Percentiles rank a stretch among this genome's conserved stretches.
Conservation (phyloP, 2,329 filamentous ascomycete genomes). For the Colletotrichum acutatum region DNA sequence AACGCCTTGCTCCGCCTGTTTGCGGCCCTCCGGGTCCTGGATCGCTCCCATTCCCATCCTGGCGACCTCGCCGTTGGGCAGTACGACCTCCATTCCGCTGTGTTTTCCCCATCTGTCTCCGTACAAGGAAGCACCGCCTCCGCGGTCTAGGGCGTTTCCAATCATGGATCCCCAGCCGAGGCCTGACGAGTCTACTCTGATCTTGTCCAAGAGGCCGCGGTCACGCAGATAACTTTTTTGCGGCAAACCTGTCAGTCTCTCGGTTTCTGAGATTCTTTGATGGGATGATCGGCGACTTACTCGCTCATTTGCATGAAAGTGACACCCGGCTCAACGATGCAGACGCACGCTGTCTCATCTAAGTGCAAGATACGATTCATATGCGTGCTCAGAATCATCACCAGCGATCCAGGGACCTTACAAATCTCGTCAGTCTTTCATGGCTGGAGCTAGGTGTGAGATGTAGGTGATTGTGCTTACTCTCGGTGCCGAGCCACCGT, state of each 20-base stretch:
- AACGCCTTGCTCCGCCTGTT: conserved; percentile 45
- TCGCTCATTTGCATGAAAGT: conserved; percentile 63
- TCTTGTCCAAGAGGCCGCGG: conserved; percentile 47
- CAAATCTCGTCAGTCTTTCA: accelerated
- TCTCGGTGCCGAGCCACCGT: conserved; percentile 63
- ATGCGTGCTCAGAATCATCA: conserved; percentile 60
- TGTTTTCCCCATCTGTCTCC: conserved; percentile 43
- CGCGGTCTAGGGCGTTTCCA: conserved; percentile 57
- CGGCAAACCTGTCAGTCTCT: no score
- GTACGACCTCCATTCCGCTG: conserved; percentile 55
- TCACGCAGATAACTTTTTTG: conserved; percentile 47
- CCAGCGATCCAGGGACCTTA: conserved; percentile 57
- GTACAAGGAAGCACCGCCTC: conserved; percentile 57
- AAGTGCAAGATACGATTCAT: conserved; percentile 66
- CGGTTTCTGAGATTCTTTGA: no score
- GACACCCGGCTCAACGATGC: conserved; percentile 66
- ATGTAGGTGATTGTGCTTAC: conserved; percentile 13
- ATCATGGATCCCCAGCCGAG: conserved; percentile 55
- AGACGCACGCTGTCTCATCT: conserved; percentile 58
- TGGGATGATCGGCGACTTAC: no score
- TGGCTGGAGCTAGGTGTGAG: no score
- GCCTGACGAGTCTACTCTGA: conserved; percentile 56
- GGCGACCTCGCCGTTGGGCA: conserved; percentile 56
- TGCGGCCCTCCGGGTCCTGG: conserved; percentile 44
- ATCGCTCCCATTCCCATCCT: conserved; percentile 60